Percentiles rank a stretch among this genome's conserved stretches.
Evolutionary conservation across 169 alveolate species (phyloP).

Genomic region (Cryptosporidium viatorum): DNA sequence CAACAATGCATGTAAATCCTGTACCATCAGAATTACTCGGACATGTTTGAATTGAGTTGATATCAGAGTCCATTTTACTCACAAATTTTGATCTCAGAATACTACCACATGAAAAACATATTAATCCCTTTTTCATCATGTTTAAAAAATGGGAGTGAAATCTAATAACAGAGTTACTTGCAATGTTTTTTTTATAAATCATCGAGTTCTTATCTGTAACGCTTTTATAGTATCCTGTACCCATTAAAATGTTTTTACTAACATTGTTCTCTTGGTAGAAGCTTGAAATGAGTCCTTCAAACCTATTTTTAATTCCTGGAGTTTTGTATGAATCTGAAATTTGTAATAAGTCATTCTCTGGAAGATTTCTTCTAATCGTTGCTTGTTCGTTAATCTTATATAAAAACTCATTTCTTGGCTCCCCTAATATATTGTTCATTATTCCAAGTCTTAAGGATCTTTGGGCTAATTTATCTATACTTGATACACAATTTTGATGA

Average conservation of each 20-base stretch:
- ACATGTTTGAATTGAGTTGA: slow-evolving; percentile 40
- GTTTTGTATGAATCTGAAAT: not conserved
- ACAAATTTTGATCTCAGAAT: not conserved
- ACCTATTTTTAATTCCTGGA: not conserved
- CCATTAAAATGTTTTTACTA: not conserved
- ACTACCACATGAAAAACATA: slow-evolving; percentile 71
- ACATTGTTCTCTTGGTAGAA: not conserved
- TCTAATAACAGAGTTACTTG: not conserved
- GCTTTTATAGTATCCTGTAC: not conserved
- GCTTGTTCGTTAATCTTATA: not conserved
- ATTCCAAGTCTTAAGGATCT: not conserved
- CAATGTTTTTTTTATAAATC: not conserved
- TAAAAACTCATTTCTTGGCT: not conserved
- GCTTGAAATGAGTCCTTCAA: slow-evolving; percentile 1
- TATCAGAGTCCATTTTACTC: slow-evolving; percentile 17
- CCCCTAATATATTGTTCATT: not conserved
- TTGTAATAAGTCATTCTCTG: not conserved
- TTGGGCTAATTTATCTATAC: not conserved
- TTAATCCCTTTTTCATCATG: slow-evolving; percentile 68
- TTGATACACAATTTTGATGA: not conserved
- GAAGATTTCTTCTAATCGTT: not conserved
- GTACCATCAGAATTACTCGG: slow-evolving; percentile 27
- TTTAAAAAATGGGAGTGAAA: slow-evolving; percentile 14
- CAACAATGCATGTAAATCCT: slow-evolving; percentile 33
- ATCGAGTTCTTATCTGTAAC: not conserved